Evolutionary conservation across 768 basidiomycete genomes (phyloP).

Genomic region (Sutorius australiensis): DNA sequence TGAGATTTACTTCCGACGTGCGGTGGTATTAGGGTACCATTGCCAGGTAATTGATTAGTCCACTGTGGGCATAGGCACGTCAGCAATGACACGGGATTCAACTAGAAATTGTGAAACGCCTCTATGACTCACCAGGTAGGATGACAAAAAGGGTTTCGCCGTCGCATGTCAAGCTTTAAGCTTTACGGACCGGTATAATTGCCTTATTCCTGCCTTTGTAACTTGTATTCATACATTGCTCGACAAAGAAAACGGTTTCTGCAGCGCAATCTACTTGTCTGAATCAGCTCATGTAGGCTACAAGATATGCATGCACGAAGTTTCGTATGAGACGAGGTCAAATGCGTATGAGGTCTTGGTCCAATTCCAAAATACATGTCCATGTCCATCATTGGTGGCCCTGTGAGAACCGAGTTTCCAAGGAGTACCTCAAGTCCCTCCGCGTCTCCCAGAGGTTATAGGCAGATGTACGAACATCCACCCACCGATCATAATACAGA

Average conservation of each 20-base stretch:
- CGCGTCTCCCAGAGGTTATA: not conserved
- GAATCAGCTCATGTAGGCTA: not conserved
- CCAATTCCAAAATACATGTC: not conserved
- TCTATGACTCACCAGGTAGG: too few relatives aligned
- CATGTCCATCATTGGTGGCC: not conserved
- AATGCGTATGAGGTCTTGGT: not conserved
- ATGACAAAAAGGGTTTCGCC: too few relatives aligned
- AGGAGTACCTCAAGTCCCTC: not conserved
- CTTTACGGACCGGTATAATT: too few relatives aligned
- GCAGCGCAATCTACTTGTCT: not conserved
- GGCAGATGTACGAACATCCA: not conserved
- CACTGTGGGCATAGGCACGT: too few relatives aligned
- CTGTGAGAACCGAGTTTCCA: not conserved
- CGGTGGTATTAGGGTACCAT: too few relatives aligned
- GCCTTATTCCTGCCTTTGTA: not conserved
- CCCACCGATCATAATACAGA: slow-evolving; percentile 5
- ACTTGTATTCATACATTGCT: not conserved
- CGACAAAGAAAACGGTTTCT: not conserved
- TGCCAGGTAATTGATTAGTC: too few relatives aligned
- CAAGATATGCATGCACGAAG: too few relatives aligned
- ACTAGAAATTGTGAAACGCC: too few relatives aligned
- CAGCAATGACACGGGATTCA: too few relatives aligned
- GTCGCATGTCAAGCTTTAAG: too few relatives aligned
- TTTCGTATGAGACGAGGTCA: not conserved
- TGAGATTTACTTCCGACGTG: too few relatives aligned